A percentile compares a stretch with the other conserved stretches of the same genome.
phyloP scores from a whole-genome alignment of 164 flowering plant species.

The Annona cherimola region DNA sequence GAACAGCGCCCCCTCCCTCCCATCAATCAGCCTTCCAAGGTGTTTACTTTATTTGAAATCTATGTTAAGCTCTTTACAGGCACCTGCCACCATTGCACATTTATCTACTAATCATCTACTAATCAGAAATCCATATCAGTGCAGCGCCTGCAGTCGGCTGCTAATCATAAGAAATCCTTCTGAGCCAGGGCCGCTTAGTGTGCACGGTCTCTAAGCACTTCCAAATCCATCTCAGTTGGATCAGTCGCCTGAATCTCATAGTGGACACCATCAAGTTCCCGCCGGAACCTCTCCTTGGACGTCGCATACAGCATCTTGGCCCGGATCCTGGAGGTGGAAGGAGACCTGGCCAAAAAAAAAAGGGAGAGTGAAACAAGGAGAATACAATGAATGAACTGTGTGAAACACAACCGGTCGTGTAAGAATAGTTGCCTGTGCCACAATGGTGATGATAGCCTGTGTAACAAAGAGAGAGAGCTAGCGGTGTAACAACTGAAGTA shows the following conservation, averaged over 20 bases:
- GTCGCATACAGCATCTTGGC: constrained; percentile 86
- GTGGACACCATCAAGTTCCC: constrained; percentile 66
- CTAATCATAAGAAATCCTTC: not conserved
- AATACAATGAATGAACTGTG: not conserved
- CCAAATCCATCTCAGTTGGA: constrained; percentile 76
- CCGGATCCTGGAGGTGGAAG: constrained; percentile 53
- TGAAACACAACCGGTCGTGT: no score
- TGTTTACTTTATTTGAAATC: not conserved
- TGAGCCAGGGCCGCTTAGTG: constrained; percentile 2
- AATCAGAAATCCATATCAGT: not conserved
- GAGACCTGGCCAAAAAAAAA: constrained; percentile 48
- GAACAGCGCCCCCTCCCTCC: not conserved
- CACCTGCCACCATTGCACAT: not conserved
- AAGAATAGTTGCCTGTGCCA: no score
- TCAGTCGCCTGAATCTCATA: constrained; percentile 89
- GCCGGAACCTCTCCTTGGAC: constrained; percentile 62
- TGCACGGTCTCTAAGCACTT: constrained; percentile 66
- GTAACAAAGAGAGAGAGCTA: no score
- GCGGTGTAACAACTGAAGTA: no score
- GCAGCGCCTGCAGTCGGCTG: not conserved
- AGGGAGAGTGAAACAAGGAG: not conserved
- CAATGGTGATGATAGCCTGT: no score
- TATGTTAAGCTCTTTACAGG: not conserved
- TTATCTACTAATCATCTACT: not conserved
- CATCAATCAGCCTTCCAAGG: not conserved